A percentile compares a stretch with the other conserved stretches of the same genome.
phyloP scores from a whole-genome alignment of 352 stramenopile species.

The Pythium volutum region DNA sequence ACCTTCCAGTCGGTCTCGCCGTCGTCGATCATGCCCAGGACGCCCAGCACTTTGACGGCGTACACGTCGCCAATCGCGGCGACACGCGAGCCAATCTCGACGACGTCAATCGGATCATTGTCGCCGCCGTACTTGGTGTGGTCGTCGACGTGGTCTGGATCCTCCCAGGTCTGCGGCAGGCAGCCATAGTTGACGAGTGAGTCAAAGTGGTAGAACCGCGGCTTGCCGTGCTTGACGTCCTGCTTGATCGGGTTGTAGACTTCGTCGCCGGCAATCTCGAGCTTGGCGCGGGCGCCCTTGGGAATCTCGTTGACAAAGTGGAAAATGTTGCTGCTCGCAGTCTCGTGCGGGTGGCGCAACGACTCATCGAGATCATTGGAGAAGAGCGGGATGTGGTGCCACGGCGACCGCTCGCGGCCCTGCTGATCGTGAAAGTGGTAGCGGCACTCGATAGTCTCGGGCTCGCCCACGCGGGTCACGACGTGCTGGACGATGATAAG shows the following conservation, averaged over 20 bases:
- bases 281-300: conserved; percentile 84
- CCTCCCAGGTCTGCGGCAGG: conserved; percentile 99
- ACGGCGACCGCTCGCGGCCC: conserved; percentile 84
- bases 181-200: conserved; percentile 97
- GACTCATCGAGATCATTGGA: conserved; percentile 28
- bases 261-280: conserved; percentile 93
- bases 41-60: conserved; percentile 96
- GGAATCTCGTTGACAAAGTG: conserved; percentile 96
- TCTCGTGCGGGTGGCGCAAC: conserved; percentile 33
- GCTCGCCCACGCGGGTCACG: conserved; percentile 54
- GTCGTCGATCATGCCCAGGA: conserved; percentile 99
- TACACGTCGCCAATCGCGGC: conserved; percentile 92
- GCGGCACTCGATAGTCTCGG: conserved; percentile 67
- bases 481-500: conserved; percentile 44
- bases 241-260: conserved; percentile 95
- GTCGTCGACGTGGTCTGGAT: conserved; percentile 94
- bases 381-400: conserved; percentile 92
- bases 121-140: conserved; percentile 92
- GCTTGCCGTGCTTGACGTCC: conserved; percentile 97
- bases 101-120: conserved; percentile 99
- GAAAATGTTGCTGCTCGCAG: conserved; percentile 55
- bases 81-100: conserved; percentile 94
- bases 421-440: conserved; percentile 81
- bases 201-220: conserved; percentile 87
- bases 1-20: conserved; percentile 99